Evolutionary conservation across 1,139 yeast genomes (phyloP).

Genomic region (Barnettozyma hawaiiensis): DNA sequence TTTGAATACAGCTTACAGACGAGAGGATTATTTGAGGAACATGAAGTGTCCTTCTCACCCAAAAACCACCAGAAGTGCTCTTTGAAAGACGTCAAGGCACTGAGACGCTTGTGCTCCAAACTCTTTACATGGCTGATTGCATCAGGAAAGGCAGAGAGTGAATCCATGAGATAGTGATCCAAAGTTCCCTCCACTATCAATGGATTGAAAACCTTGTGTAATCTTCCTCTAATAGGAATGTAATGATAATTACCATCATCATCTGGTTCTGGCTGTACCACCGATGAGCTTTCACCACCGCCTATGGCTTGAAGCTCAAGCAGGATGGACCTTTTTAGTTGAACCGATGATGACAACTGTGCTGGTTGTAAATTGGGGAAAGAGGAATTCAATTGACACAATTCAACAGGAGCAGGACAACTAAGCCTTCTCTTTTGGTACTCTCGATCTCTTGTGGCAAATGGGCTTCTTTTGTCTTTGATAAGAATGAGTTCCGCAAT

Average conservation of each 20-base stretch:
- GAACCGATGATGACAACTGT: too few relatives aligned
- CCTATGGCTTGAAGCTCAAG: background rate
- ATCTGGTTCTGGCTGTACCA: background rate
- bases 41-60: background rate
- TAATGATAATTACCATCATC: background rate
- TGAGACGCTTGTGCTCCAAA: background rate
- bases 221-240: background rate
- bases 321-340: background rate
- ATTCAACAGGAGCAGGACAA: background rate
- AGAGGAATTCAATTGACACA: background rate
- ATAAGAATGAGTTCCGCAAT: background rate
- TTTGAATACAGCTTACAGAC: background rate
- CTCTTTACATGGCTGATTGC: background rate
- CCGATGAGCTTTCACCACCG: background rate
- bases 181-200: background rate
- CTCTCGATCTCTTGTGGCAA: background rate
- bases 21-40: background rate
- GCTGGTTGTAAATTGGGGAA: background rate
- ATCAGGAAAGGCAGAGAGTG: background rate
- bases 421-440: background rate
- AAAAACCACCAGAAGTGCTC: too few relatives aligned
- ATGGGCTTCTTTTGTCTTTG: background rate
- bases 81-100: background rate
- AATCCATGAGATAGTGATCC: background rate
- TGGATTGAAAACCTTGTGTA: background rate